These are phyloP conservation scores for Ganoderma meredithae DNA, from an alignment of 1,284 basidiomycete species.

Conservation along the genomic window DNA sequence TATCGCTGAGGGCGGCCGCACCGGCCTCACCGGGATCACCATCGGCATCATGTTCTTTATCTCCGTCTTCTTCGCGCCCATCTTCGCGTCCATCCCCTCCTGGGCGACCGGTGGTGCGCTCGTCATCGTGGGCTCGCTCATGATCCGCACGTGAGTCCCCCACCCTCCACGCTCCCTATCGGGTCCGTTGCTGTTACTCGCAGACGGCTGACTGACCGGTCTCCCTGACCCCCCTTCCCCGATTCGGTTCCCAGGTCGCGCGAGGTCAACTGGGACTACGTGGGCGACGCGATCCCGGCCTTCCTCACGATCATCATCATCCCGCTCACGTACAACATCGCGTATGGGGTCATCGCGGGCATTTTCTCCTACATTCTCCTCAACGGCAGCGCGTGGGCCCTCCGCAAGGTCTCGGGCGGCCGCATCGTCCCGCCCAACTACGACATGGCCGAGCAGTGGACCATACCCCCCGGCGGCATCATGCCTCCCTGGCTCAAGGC, in stretches of 20 bases:
- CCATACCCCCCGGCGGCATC: constrained; percentile 72
- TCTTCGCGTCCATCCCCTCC: constrained; percentile 86
- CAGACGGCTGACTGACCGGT: not conserved
- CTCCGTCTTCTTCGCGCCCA: constrained; percentile 89
- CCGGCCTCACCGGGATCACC: constrained; percentile 84
- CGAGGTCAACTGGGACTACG: constrained; percentile 90
- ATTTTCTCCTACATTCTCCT: constrained; percentile 76
- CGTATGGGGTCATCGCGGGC: constrained; percentile 89
- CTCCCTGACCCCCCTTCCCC: not conserved
- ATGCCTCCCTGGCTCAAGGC: constrained; percentile 69
- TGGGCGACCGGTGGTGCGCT: constrained; percentile 93
- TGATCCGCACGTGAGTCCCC: constrained; percentile 79
- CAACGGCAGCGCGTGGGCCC: constrained; percentile 73
- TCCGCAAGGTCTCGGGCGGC: constrained; percentile 63
- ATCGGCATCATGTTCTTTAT: constrained; percentile 85
- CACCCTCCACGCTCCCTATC: not conserved
- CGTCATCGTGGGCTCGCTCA: constrained; percentile 87
- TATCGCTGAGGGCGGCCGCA: constrained; percentile 88
- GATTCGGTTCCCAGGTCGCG: constrained; percentile 55
- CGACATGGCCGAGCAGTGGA: constrained; percentile 71
- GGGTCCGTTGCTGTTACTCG: not conserved
- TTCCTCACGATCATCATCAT: constrained; percentile 84
- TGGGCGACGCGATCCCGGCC: constrained; percentile 86
- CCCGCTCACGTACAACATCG: constrained; percentile 85
- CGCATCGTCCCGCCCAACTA: constrained; percentile 74